These are phyloP conservation scores for Lipomyces starkeyi DNA, from an alignment of 805 yeast species.

Conservation along the genomic window DNA sequence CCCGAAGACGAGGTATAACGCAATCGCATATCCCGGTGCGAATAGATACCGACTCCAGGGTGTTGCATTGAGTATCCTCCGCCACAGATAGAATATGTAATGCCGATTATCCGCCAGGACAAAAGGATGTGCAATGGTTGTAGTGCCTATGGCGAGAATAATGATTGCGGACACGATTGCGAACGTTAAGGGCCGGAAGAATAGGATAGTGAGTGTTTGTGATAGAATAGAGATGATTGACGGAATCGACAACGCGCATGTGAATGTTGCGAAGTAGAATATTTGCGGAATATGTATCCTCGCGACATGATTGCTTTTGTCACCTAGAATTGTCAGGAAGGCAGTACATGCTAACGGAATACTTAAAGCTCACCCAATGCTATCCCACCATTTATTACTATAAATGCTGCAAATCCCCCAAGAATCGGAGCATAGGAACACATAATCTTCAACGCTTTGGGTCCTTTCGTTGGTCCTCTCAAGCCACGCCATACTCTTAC, in stretches of 20 bases:
- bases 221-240: slow-evolving; percentile 60
- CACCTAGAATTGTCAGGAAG: slow-evolving; percentile 56
- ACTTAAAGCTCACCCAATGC: slow-evolving; percentile 53
- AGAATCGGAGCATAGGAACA: slow-evolving; percentile 20
- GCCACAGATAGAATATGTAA: slow-evolving; percentile 85
- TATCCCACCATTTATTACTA: slow-evolving; percentile 76
- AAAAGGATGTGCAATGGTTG: slow-evolving; percentile 86
- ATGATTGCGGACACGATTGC: slow-evolving; percentile 44
- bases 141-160: slow-evolving; percentile 57
- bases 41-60: slow-evolving; percentile 56
- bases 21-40: slow-evolving; percentile 75
- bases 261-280: slow-evolving; percentile 74
- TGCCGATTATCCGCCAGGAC: slow-evolving; percentile 93
- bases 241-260: slow-evolving; percentile 72
- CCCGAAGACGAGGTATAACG: slow-evolving; percentile 43
- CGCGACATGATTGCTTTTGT: slow-evolving; percentile 79
- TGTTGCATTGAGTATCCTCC: slow-evolving; percentile 60
- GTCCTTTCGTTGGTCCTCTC: slow-evolving; percentile 4
- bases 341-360: neutral
- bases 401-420: slow-evolving; percentile 59
- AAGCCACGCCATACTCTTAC: slow-evolving; percentile 8
- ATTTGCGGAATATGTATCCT: slow-evolving; percentile 79
- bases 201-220: slow-evolving; percentile 15
- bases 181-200: neutral
- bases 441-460: neutral